Percentiles rank a stretch among this genome's conserved stretches.
Evolutionary conservation across 331 rosid species (phyloP).

Genomic region (Malus hybrid): DNA sequence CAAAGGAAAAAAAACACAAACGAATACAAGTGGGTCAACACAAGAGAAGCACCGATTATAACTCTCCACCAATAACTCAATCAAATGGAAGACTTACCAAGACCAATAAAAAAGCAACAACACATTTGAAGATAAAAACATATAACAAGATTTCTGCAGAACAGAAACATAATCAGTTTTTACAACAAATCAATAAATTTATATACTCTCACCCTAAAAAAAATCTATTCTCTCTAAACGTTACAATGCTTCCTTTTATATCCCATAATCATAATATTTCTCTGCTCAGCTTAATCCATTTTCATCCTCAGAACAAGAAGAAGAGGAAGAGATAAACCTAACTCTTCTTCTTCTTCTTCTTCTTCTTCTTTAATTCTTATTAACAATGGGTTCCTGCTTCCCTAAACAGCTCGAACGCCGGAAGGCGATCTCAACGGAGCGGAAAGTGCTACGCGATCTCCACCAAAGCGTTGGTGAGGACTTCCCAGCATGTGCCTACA

Average conservation of each 20-base stretch:
- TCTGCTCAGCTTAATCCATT: background rate
- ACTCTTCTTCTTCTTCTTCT: background rate
- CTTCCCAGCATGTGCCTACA: conserved; percentile 57
- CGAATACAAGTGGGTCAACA: conserved; percentile 27
- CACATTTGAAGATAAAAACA: background rate
- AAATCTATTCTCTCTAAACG: background rate
- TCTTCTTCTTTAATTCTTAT: background rate
- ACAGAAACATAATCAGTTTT: background rate
- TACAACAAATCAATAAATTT: background rate
- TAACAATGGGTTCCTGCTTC: conserved; percentile 51
- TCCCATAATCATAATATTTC: background rate
- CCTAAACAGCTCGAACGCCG: conserved; percentile 50
- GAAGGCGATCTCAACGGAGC: conserved; percentile 38
- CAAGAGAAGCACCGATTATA: conserved; percentile 13
- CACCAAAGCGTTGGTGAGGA: conserved; percentile 23
- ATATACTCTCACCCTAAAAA: background rate
- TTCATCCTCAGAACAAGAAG: conserved; percentile 6
- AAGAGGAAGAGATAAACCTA: conserved; percentile 8
- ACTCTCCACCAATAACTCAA: conserved; percentile 39
- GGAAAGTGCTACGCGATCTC: conserved; percentile 44
- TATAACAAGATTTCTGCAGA: conserved; percentile 3
- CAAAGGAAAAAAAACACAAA: background rate
- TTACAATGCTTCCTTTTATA: conserved; percentile 30
- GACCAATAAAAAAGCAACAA: background rate
- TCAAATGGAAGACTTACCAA: background rate